These are phyloP conservation scores for Elongisporangium prolatum DNA, from an alignment of 352 stramenopile species.

Conservation along the genomic window DNA sequence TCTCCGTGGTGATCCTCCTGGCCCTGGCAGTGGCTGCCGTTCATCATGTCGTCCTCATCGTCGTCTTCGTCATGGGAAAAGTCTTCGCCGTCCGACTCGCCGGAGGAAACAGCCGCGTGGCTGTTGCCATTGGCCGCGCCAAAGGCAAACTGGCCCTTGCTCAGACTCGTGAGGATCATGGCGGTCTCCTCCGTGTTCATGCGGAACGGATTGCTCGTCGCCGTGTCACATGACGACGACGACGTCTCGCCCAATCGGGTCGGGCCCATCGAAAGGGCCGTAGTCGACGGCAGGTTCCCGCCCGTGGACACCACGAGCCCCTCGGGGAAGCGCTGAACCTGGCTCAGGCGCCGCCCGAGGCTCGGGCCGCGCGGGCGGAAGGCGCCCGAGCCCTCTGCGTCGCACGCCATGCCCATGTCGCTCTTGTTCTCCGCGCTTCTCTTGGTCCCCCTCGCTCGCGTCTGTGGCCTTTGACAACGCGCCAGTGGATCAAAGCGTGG, in stretches of 20 bases:
- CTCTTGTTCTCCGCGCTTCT: slow-evolving; percentile 3
- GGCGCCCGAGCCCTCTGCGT: slow-evolving; percentile 31
- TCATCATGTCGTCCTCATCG: slow-evolving; percentile 19
- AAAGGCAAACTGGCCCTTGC: slow-evolving; percentile 42
- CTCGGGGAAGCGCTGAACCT: neutral
- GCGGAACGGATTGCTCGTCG: slow-evolving; percentile 6
- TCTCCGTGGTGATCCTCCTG: neutral
- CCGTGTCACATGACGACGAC: neutral
- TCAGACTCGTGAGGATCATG: slow-evolving; percentile 83
- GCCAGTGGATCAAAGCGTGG: slow-evolving; percentile 11
- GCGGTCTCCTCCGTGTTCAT: slow-evolving; percentile 82
- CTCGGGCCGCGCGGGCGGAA: neutral
- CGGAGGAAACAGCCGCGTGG: slow-evolving; percentile 2
- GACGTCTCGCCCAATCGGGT: neutral
- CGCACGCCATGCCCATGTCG: slow-evolving; percentile 66
- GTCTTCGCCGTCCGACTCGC: slow-evolving; percentile 46
- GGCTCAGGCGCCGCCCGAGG: neutral
- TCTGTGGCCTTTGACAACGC: slow-evolving; percentile 15
- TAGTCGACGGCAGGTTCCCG: neutral
- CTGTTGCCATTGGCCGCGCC: slow-evolving; percentile 1
- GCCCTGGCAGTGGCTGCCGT: slow-evolving; percentile 14
- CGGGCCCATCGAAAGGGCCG: neutral
- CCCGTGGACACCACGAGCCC: neutral
- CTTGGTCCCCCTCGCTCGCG: slow-evolving; percentile 3
- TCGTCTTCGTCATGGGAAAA: slow-evolving; percentile 36